Base-by-base conservation (phyloP, 768 basidiomycete genomes). In the Lactarius evosmus region DNA sequence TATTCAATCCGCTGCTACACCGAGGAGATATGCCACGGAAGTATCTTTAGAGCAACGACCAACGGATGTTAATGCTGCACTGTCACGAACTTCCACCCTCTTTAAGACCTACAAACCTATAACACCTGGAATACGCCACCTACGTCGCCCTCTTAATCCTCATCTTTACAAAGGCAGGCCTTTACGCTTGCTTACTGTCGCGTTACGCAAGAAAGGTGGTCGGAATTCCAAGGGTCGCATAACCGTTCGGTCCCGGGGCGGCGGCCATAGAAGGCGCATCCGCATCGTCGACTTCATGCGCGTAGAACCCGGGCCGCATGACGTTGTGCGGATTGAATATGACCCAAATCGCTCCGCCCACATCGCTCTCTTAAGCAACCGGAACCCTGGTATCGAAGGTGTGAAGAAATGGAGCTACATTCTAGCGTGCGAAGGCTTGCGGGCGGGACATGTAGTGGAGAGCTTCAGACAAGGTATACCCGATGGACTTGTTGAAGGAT, bases 281-380 rank as follows among this genome's bases (percentile, higher is more conserved):
- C 87, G 97, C 33, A 80, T 85, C 41, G 76, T 99, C 59, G 97
- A 99, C 75, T 98, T 96, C 71, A 76, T 79, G 74, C 83, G 97
- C 59, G 76, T 77, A n/a, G 86, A 87, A 63, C 79, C 84, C 1
- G 96, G 96, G 9, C 77, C 87, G 38, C 91, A 92, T 71, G 91
- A 95, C 69, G 94, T 98, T 51, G 83, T 95, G 4, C 84, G 97
- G 53, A 92, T 99, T 68, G 97, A 98, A 77, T 99, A 96, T 72
- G 97, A 98, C 78, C 97, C 97, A 0, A 91, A 91, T 4, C 83
- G 97, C 50, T 91, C 88, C 38, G 93, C 92, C 7, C 97, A 99
- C 74, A 96, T 99, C 71, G 96, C 97, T 2, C 82, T 99, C 64
- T 72, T 98, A 71, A 81, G 81, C 72, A 87, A 84, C 71, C 79